Evolutionary conservation across 768 basidiomycete species (phyloP).

Genomic region (Suillus fuscotomentosus): DNA sequence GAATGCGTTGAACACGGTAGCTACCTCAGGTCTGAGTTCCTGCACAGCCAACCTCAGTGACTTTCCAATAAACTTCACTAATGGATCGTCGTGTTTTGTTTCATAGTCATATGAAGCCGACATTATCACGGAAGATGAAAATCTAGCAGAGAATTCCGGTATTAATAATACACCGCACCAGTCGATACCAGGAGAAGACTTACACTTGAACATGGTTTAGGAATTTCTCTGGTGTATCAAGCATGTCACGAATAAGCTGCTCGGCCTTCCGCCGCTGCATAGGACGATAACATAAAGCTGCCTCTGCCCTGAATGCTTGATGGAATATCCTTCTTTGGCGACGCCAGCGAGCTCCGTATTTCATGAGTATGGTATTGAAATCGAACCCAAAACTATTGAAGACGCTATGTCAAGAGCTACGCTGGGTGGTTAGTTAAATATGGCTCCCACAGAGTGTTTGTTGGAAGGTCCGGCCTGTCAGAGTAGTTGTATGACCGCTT

Average conservation of each 20-base stretch:
- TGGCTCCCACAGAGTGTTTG: conserved; percentile 16
- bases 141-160: conserved; percentile 12
- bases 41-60: conserved; percentile 23
- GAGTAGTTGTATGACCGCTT: conserved; percentile 29
- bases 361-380: conserved; percentile 32
- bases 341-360: conserved; percentile 39
- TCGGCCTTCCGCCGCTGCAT: conserved; percentile 32
- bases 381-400: conserved; percentile 28
- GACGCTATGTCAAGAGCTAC: background rate
- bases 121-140: conserved; percentile 30
- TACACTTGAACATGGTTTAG: background rate
- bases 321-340: conserved; percentile 34
- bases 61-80: conserved; percentile 24
- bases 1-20: conserved; percentile 15
- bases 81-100: conserved; percentile 24
- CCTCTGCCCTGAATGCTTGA: conserved; percentile 31
- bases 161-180: background rate
- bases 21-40: conserved; percentile 23
- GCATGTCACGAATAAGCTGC: conserved; percentile 27
- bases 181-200: background rate
- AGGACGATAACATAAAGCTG: conserved; percentile 23
- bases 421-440: too few species aligned
- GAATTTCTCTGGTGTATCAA: conserved; percentile 23
- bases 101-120: conserved; percentile 32
- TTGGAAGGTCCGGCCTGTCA: conserved; percentile 28